A percentile compares a stretch with the other conserved stretches of the same genome.
Conservation (phyloP, 768 basidiomycete species). For the Pulveroboletus sp. region DNA sequence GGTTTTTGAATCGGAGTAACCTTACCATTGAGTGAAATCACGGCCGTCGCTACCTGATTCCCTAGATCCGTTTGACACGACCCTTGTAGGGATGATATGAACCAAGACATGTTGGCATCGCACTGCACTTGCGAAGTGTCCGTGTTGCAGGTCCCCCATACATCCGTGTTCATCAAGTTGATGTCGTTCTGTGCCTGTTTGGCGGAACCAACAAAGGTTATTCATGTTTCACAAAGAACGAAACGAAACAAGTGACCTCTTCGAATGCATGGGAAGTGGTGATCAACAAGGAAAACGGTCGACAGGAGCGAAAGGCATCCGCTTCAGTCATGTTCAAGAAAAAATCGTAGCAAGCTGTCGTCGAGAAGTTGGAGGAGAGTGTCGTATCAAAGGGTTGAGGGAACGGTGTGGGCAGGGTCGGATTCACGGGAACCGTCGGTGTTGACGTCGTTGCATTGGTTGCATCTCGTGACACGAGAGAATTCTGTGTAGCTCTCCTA, state of each 20-base stretch:
- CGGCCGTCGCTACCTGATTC: conserved; percentile 47
- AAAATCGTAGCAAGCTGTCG: conserved; percentile 60
- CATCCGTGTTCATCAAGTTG: conserved; percentile 56
- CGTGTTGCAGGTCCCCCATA: conserved; percentile 84
- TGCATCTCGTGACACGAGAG: neutral
- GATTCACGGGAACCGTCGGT: conserved; percentile 30
- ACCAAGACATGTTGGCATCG: conserved; percentile 62
- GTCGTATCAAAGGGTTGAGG: conserved; percentile 69
- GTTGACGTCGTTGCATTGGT: conserved; percentile 16
- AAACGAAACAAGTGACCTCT: conserved; percentile 38
- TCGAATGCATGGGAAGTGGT: conserved; percentile 52
- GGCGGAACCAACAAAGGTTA: neutral
- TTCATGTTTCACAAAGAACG: neutral
- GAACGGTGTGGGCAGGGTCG: conserved; percentile 68
- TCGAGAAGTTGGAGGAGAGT: conserved; percentile 63
- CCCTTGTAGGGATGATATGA: conserved; percentile 43
- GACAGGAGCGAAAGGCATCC: conserved; percentile 62
- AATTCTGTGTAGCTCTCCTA: conserved; percentile 9
- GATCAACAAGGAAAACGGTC: conserved; percentile 67
- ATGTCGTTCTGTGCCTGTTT: conserved; percentile 63
- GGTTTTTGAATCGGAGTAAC: neutral
- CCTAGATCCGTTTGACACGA: conserved; percentile 57
- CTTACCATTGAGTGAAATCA: conserved; percentile 54
- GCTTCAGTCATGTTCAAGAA: conserved; percentile 71
- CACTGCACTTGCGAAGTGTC: conserved; percentile 47